These are phyloP conservation scores for Tilletiaria anomala DNA, from an alignment of 1,284 basidiomycete genomes.

Conservation along the genomic window DNA sequence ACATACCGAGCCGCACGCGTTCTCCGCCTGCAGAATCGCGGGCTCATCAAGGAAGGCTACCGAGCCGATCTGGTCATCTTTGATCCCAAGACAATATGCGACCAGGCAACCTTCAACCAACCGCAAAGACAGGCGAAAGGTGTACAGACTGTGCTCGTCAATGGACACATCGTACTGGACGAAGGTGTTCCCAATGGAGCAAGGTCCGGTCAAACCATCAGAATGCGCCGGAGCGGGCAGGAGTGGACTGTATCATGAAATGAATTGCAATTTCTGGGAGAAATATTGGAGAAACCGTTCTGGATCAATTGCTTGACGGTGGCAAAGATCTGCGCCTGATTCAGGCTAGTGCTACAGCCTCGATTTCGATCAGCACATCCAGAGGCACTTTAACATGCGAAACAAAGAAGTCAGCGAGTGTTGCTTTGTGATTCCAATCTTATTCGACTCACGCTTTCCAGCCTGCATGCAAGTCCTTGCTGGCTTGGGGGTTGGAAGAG, in stretches of 20 bases:
- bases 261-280: no score
- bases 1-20: slow-evolving; percentile 39
- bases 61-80: slow-evolving; percentile 24
- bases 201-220: no score
- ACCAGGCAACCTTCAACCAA: neutral
- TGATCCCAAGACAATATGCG: neutral
- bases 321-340: no score
- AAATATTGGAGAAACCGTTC: no score
- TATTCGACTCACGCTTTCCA: neutral
- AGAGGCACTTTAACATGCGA: no score
- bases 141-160: neutral
- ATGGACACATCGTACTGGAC: neutral
- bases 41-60: slow-evolving; percentile 24
- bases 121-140: neutral
- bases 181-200: no score
- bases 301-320: no score
- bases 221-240: no score
- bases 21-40: slow-evolving; percentile 33
- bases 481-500: neutral
- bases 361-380: neutral
- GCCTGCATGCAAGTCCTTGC: slow-evolving; percentile 1
- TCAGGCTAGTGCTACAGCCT: neutral
- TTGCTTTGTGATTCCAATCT: no score
- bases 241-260: no score
- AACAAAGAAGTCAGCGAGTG: no score